A percentile compares a stretch with the other conserved stretches of the same genome.
These are phyloP conservation scores for Herpetomonas muscarum DNA, from an alignment of 208 protist genomes.

Conservation along the genomic window DNA sequence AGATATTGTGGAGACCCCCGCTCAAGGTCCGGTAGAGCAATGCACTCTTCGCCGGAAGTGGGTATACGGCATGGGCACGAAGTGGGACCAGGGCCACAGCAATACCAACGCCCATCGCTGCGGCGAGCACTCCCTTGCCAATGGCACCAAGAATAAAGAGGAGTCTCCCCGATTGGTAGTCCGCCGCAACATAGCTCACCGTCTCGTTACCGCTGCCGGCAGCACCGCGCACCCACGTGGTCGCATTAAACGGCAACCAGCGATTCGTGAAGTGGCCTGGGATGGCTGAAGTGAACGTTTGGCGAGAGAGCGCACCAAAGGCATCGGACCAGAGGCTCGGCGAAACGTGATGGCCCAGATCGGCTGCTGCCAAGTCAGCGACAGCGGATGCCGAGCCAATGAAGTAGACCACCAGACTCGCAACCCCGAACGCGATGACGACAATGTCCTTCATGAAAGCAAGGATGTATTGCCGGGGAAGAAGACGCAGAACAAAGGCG, in stretches of 20 bases:
- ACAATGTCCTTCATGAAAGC: constrained; percentile 22
- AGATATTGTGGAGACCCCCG: constrained; percentile 37
- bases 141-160: constrained; percentile 47
- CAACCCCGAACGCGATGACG: constrained; percentile 23
- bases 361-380: constrained; percentile 33
- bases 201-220: constrained; percentile 9
- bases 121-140: constrained; percentile 42
- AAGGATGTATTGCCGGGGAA: constrained; percentile 53
- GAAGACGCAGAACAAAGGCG: constrained; percentile 51
- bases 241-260: constrained; percentile 50
- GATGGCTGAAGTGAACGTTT: constrained; percentile 47
- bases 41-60: constrained; percentile 38
- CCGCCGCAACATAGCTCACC: constrained; percentile 5
- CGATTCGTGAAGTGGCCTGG: constrained; percentile 16
- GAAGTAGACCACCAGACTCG: constrained; percentile 46
- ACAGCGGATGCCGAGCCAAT: constrained; percentile 49
- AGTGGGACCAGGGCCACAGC: constrained; percentile 47
- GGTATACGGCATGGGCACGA: constrained; percentile 33
- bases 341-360: constrained; percentile 13
- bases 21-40: constrained; percentile 58
- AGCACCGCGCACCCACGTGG: constrained; percentile 24
- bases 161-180: constrained; percentile 25
- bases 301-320: constrained; percentile 41
- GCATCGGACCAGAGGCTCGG: constrained; percentile 33
- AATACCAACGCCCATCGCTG: constrained; percentile 42